phyloP scores from a whole-genome alignment of 129 eudicot genomes.

The Pittosporum tobira region DNA sequence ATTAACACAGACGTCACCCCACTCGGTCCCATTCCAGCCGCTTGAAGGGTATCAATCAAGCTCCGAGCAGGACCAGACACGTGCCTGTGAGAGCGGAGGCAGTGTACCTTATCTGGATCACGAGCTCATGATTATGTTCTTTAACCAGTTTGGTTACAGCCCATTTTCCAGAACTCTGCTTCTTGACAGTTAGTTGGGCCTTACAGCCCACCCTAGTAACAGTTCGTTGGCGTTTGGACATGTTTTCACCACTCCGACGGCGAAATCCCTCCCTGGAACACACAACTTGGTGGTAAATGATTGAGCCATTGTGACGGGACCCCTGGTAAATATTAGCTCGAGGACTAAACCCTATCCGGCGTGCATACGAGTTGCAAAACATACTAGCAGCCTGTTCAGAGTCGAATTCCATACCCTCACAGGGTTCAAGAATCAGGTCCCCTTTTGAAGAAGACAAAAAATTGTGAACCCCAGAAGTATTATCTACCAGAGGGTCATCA shows the following conservation, averaged over 20 bases:
- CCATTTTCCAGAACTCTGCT: slow-evolving; percentile 40
- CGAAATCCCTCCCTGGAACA: slow-evolving; percentile 45
- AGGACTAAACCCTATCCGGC: slow-evolving; percentile 39
- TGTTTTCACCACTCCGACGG: slow-evolving; percentile 10
- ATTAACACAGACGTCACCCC: slow-evolving; percentile 42
- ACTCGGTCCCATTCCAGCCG: slow-evolving; percentile 51
- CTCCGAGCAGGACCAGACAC: slow-evolving; percentile 45
- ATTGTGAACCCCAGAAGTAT: not conserved
- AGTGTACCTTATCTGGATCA: slow-evolving; percentile 46
- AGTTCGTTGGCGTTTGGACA: slow-evolving; percentile 33
- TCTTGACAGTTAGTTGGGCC: slow-evolving; percentile 37
- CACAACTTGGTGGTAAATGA: slow-evolving; percentile 34
- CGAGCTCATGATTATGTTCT: slow-evolving; percentile 45
- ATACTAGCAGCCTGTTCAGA: slow-evolving; percentile 44
- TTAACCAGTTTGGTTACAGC: slow-evolving; percentile 31
- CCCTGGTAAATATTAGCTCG: slow-evolving; percentile 42
- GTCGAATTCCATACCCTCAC: slow-evolving; percentile 43
- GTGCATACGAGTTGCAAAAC: slow-evolving; percentile 38
- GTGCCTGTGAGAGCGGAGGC: slow-evolving; percentile 42
- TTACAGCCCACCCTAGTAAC: slow-evolving; percentile 44
- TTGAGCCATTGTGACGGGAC: slow-evolving; percentile 40
- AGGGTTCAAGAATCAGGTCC: slow-evolving; percentile 37
- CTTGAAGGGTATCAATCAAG: slow-evolving; percentile 43
- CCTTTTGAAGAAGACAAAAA: slow-evolving; percentile 16
- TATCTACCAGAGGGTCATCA: slow-evolving; percentile 10